A percentile compares a stretch with the other conserved stretches of the same genome.
phyloP scores from a whole-genome alignment of 1,139 yeast species.

The Komagataea norvegica region DNA sequence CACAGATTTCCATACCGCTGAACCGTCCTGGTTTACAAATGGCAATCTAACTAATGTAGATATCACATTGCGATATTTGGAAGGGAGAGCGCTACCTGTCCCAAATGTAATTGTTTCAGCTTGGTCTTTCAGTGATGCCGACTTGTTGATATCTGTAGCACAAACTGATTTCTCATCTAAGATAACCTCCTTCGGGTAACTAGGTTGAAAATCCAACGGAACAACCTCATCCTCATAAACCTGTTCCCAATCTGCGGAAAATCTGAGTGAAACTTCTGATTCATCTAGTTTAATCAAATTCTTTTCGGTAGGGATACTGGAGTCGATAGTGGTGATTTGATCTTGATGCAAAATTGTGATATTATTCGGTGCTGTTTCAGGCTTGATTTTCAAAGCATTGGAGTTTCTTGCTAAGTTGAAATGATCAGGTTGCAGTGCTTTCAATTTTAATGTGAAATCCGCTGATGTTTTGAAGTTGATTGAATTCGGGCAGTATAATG shows the following conservation, averaged over 20 bases:
- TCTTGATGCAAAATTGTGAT: constrained; percentile 22
- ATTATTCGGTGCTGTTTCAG: constrained; percentile 22
- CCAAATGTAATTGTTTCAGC: constrained; percentile 80
- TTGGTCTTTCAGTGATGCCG: constrained; percentile 33
- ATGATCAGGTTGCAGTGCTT: constrained; percentile 31
- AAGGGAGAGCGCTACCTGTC: constrained; percentile 91
- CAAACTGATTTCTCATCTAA: constrained; percentile 15
- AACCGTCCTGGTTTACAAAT: constrained; percentile 28
- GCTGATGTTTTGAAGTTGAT: constrained; percentile 56
- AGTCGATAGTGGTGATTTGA: constrained; percentile 18
- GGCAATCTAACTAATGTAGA: constrained; percentile 76
- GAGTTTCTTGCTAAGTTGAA: constrained; percentile 46
- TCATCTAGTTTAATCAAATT: constrained; percentile 15
- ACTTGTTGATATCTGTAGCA: constrained; percentile 1
- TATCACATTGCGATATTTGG: constrained; percentile 77
- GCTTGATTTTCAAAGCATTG: constrained; percentile 10
- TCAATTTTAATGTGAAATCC: constrained; percentile 53
- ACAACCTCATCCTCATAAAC: constrained; percentile 41
- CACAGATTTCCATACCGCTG: constrained; percentile 38
- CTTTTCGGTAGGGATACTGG: constrained; percentile 11
- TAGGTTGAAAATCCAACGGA: constrained; percentile 27
- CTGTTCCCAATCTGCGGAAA: constrained; percentile 33
- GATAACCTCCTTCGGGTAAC: constrained; percentile 13
- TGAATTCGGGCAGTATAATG: constrained; percentile 54
- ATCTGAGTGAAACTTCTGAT: constrained; percentile 8